Conservation (phyloP, 768 basidiomycete species). For the Leccinum obscurum region DNA sequence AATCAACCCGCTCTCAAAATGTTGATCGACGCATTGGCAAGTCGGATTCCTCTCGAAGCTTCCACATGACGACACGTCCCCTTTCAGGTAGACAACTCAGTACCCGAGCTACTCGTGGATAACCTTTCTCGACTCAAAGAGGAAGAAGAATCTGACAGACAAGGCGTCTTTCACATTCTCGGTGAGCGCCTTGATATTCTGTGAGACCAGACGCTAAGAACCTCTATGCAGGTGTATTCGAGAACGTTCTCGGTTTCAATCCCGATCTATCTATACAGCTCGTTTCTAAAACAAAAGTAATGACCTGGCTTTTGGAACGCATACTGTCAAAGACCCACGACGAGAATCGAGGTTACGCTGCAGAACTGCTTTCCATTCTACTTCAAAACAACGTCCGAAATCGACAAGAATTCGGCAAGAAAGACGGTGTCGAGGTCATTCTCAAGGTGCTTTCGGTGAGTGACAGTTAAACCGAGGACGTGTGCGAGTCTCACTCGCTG, state of each 20-base stretch:
- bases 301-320: constrained; percentile 79
- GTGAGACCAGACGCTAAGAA: constrained; percentile 1
- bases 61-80: constrained; percentile 5
- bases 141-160: constrained; percentile 83
- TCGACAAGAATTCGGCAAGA: constrained; percentile 64
- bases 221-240: constrained; percentile 72
- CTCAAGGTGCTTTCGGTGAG: constrained; percentile 82
- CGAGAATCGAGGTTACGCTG: constrained; percentile 91
- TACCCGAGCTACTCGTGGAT: constrained; percentile 86
- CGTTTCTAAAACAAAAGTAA: constrained; percentile 69
- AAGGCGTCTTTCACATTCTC: constrained; percentile 93
- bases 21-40: constrained; percentile 74
- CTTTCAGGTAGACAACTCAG: constrained; percentile 72
- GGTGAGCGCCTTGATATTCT: constrained; percentile 42
- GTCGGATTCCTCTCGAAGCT: constrained; percentile 28
- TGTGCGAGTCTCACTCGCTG: constrained; percentile 14
- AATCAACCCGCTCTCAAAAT: constrained; percentile 69
- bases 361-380: constrained; percentile 90
- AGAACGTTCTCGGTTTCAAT: constrained; percentile 87
- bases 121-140: constrained; percentile 91
- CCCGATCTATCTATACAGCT: constrained; percentile 71
- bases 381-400: constrained; percentile 74
- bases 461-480: constrained; percentile 10
- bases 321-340: constrained; percentile 73
- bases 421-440: constrained; percentile 75